Evolutionary conservation across 108 stramenopile genomes (phyloP).

Genomic region (Fragilaria radians): DNA sequence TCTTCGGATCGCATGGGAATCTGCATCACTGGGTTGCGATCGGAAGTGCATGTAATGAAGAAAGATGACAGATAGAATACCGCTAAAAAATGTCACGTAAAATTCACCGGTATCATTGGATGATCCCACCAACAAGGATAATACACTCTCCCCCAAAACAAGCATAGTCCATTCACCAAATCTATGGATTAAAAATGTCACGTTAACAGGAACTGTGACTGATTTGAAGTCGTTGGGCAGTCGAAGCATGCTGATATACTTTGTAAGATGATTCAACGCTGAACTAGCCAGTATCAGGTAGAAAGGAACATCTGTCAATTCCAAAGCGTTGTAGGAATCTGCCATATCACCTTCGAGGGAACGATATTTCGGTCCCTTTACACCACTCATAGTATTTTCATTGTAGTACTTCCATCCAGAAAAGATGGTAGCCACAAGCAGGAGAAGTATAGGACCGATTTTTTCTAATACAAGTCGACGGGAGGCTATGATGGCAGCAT

Average conservation of each 20-base stretch:
- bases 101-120: constrained; percentile 9
- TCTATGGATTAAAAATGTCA: constrained; percentile 36
- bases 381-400: neutral
- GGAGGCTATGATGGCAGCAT: neutral
- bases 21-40: constrained; percentile 21
- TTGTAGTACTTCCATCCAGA: constrained; percentile 10
- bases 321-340: neutral
- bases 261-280: neutral
- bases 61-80: constrained; percentile 21
- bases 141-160: constrained; percentile 43
- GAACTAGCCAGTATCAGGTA: constrained; percentile 10
- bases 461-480: neutral
- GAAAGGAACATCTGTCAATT: constrained; percentile 6
- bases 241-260: neutral
- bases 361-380: neutral
- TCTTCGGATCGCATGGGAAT: constrained; percentile 26
- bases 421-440: constrained; percentile 11
- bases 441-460: neutral
- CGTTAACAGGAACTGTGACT: constrained; percentile 30
- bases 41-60: constrained; percentile 24
- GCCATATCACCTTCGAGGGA: neutral
- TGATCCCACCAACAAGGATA: constrained; percentile 32
- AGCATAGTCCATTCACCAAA: constrained; percentile 58
- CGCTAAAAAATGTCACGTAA: constrained; percentile 14
- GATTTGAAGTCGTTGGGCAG: neutral